phyloP scores from a whole-genome alignment of 108 stramenopile species.

The Cafeteria roenbergensis region DNA sequence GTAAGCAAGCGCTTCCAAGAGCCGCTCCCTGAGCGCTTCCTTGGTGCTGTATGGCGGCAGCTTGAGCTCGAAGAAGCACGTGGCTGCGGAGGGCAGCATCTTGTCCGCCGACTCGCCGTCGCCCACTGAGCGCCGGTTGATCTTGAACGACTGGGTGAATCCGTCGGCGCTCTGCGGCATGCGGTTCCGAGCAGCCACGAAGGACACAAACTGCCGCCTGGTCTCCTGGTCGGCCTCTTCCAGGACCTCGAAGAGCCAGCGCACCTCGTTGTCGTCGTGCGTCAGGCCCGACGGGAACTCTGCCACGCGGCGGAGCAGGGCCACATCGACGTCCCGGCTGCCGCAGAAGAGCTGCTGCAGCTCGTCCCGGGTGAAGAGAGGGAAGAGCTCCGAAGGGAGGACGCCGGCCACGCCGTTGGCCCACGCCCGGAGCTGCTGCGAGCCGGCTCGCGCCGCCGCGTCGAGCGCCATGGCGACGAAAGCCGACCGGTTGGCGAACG shows the following conservation, averaged over 20 bases:
- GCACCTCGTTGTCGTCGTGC: slow-evolving; percentile 25
- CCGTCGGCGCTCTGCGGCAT: slow-evolving; percentile 66
- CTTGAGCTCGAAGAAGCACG: slow-evolving; percentile 46
- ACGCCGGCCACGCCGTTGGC: slow-evolving; percentile 37
- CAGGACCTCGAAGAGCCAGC: slow-evolving; percentile 38
- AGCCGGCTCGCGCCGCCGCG: not conserved
- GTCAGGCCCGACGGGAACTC: slow-evolving; percentile 37
- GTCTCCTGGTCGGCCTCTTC: slow-evolving; percentile 66
- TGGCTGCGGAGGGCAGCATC: slow-evolving; percentile 43
- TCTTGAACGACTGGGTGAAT: slow-evolving; percentile 56
- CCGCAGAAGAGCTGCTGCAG: slow-evolving; percentile 42
- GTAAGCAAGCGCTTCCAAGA: slow-evolving; percentile 39
- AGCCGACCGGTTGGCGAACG: not conserved
- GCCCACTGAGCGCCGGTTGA: slow-evolving; percentile 21
- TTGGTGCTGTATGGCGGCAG: slow-evolving; percentile 39
- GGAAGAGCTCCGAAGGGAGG: slow-evolving; percentile 34
- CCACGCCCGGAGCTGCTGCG: slow-evolving; percentile 20
- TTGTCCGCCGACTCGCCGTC: no score
- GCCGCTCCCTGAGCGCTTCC: slow-evolving; percentile 33
- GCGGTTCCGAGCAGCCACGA: slow-evolving; percentile 87
- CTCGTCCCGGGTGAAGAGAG: slow-evolving; percentile 45
- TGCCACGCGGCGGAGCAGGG: slow-evolving; percentile 31
- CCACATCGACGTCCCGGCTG: slow-evolving; percentile 38
- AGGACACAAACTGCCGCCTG: slow-evolving; percentile 72
- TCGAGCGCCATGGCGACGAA: slow-evolving; percentile 4